Conservation (phyloP, 495 filamentous ascomycete genomes). For the Hypoxylon lenormandii region DNA sequence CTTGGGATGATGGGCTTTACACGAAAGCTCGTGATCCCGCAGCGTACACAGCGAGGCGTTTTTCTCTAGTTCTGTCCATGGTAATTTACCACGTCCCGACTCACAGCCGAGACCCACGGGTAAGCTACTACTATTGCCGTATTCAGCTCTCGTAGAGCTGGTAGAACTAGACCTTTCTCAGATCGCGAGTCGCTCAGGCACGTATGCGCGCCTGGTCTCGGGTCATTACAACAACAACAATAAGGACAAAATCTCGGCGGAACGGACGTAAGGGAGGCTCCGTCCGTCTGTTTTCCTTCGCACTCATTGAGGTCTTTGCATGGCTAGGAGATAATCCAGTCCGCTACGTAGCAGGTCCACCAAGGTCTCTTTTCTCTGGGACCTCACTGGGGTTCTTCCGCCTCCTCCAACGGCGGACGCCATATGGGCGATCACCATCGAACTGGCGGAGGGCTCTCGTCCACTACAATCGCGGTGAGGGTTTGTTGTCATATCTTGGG, state of each 20-base stretch:
- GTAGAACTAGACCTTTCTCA: constrained; percentile 21
- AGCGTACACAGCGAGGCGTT: constrained; percentile 26
- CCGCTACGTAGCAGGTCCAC: constrained; percentile 13
- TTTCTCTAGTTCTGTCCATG: constrained; percentile 26
- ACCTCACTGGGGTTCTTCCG: constrained; percentile 26
- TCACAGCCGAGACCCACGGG: constrained; percentile 42
- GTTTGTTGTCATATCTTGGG: constrained; percentile 1
- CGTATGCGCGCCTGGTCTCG: constrained; percentile 39
- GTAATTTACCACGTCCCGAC: constrained; percentile 38
- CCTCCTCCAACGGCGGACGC: constrained; percentile 34
- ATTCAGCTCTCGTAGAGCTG: constrained; percentile 35
- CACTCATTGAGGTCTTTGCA: constrained; percentile 10
- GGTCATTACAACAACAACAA: constrained; percentile 17
- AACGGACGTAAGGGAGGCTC: constrained; percentile 39
- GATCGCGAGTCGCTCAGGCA: constrained; percentile 9
- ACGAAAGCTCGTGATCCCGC: constrained; percentile 38
- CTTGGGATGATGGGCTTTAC: constrained; percentile 40
- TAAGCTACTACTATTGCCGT: constrained; percentile 38
- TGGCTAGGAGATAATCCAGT: constrained; percentile 11
- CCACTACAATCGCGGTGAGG: constrained; percentile 16
- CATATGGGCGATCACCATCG: constrained; percentile 22
- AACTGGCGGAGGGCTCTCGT: constrained; percentile 20
- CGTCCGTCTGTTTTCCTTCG: constrained; percentile 16
- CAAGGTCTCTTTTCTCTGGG: neutral
- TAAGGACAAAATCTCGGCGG: constrained; percentile 33